Evolutionary conservation across 2,329 filamentous ascomycete genomes (phyloP), one percentile per base, ranked within the genome.

Genomic region (Fusarium sp.): DNA sequence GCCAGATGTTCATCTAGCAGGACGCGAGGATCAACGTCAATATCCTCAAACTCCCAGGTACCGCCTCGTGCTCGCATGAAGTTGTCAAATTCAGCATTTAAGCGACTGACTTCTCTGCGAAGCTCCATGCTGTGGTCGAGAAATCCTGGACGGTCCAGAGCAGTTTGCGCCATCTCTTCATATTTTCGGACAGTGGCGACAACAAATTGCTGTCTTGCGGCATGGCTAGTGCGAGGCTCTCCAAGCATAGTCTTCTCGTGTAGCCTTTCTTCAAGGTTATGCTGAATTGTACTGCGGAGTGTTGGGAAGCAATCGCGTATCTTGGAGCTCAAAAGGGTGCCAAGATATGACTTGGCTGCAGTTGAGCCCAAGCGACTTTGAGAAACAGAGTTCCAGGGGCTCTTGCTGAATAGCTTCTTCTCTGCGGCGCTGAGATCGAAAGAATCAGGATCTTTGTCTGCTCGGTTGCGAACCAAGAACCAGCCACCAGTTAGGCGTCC

Each of bases 401-500:
- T 18, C 10, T 55, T 67, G 18, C 57, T 49, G n/a, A 83, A 81
- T 1, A 81, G 73, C 1, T 68, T 62, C 21, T 56, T 62, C 56
- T 83, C 81, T 3, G 74, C 77, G 12, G 66, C 42, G 12, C 63
- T 71, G 7, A 80, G 72, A 23, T 82, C 72, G 49, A 80, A 66
- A 7, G 59, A 77, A 3, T 70, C 66, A 1, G 73, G 60, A 3
- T 78, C 75, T 4, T 66, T 66, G 5, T 72, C 65, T 15, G 79
- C 78, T n/a, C 68, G 65, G 39, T 83, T 83, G 25, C 80, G 78
- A 16, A 83, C 82, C 4, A 82, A 76, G 33, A 82, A 83, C 80
- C 81, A 83, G 10, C 78, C 77, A 9, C 78, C 66, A 11, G 60
- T 56, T 14, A 69, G 49, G 27, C 57, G 45, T 12, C 51, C 64